A percentile compares a stretch with the other conserved stretches of the same genome.
Conservation (phyloP, 2,329 filamentous ascomycete species). For the Verticillium isaacii region DNA sequence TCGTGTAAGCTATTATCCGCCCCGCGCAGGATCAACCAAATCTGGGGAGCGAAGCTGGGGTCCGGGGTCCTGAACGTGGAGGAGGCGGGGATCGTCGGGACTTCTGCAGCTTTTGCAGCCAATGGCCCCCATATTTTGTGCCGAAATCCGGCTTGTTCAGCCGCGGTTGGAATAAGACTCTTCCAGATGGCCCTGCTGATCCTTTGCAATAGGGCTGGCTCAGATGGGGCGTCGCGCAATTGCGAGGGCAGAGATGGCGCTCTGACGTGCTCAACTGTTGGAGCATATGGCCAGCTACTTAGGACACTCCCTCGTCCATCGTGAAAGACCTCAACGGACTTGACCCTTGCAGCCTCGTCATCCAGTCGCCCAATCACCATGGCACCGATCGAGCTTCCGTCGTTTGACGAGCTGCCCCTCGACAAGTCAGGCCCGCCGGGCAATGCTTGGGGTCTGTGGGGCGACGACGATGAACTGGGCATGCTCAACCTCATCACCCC, state of each 20-base stretch:
- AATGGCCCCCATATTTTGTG: background rate
- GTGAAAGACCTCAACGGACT: too few species aligned
- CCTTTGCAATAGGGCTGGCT: background rate
- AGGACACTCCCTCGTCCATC: too few species aligned
- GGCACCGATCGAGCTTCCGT: background rate
- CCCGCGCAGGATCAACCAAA: background rate
- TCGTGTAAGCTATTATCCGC: background rate
- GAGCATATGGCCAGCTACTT: too few species aligned
- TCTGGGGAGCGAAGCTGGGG: background rate
- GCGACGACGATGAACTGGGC: slow-evolving; percentile 44
- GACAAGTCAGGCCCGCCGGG: slow-evolving; percentile 42
- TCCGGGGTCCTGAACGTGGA: background rate
- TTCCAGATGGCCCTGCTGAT: background rate
- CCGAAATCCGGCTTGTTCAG: background rate
- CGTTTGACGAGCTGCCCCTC: slow-evolving; percentile 43
- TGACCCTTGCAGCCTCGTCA: too few species aligned
- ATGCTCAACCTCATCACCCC: slow-evolving; percentile 52
- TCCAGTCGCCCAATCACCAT: background rate
- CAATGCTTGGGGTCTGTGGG: slow-evolving; percentile 54
- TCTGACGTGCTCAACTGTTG: too few species aligned
- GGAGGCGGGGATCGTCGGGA: background rate
- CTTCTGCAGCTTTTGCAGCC: background rate
- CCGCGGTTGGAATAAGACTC: background rate
- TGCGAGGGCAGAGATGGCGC: too few species aligned
- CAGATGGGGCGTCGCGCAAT: too few species aligned